These are phyloP conservation scores for Oenanthe sinensis DNA, from an alignment of 129 eudicot species.

Conservation along the genomic window DNA sequence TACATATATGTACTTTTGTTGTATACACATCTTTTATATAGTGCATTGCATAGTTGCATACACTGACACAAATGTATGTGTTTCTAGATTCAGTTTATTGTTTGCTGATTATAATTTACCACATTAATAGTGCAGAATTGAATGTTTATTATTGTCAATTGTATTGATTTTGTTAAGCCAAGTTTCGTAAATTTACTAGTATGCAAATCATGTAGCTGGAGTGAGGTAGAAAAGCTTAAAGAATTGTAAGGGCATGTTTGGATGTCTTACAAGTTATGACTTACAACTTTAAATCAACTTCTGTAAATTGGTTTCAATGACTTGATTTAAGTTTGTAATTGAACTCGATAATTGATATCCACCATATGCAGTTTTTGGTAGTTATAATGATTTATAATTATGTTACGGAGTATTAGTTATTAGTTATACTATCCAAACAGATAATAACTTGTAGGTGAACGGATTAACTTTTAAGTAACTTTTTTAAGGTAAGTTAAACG, in stretches of 20 bases:
- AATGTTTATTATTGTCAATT: not conserved
- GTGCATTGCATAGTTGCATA: not conserved
- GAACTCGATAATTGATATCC: not conserved
- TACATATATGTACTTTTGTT: too few relatives aligned
- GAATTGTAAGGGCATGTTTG: not conserved
- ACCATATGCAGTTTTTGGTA: not conserved
- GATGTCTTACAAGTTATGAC: not conserved
- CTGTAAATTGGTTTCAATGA: not conserved
- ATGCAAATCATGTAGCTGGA: not conserved
- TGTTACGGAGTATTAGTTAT: not conserved
- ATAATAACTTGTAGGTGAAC: not conserved
- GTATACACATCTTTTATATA: too few relatives aligned
- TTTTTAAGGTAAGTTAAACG: not conserved
- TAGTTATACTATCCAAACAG: not conserved
- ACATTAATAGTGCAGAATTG: not conserved
- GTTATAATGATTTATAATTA: not conserved
- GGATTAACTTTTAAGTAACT: not conserved
- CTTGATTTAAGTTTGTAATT: not conserved
- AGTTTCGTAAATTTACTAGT: too few relatives aligned
- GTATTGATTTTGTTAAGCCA: not conserved
- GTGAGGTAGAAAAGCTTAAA: not conserved
- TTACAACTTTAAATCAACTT: too few relatives aligned
- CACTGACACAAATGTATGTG: not conserved
- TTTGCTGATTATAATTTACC: too few relatives aligned
- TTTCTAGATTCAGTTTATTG: not conserved